Evolutionary conservation across 2,329 filamentous ascomycete genomes (phyloP).

Genomic region (Penicillium sp.): DNA sequence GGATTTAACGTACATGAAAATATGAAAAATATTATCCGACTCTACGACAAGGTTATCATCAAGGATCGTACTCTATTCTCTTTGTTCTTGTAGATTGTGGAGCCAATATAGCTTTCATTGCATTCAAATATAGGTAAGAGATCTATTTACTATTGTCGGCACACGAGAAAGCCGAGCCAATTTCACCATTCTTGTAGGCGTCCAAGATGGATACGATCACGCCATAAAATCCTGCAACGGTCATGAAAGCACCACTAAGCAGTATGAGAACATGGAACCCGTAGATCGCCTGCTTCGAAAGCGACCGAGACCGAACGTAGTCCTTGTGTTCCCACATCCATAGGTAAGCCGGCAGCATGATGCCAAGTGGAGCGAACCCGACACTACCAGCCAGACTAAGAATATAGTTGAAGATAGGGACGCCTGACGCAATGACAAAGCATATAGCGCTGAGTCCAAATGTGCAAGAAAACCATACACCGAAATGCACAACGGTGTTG

Average conservation of each 20-base stretch:
- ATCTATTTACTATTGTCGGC: conserved; percentile 15
- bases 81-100: too few species aligned
- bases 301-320: conserved; percentile 37
- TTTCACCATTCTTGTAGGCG: conserved; percentile 18
- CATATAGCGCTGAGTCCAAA: conserved; percentile 39
- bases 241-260: conserved; percentile 42
- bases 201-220: conserved; percentile 20
- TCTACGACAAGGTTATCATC: too few species aligned
- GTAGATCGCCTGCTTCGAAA: conserved; percentile 36
- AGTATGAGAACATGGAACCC: conserved; percentile 41
- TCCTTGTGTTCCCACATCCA: conserved; percentile 47
- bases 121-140: neutral
- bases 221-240: conserved; percentile 40
- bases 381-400: conserved; percentile 47
- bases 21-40: too few species aligned
- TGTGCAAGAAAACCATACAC: conserved; percentile 47
- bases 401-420: conserved; percentile 52
- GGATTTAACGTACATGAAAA: too few species aligned
- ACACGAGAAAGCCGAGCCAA: conserved; percentile 25
- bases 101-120: neutral
- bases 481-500: conserved; percentile 48
- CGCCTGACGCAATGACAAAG: conserved; percentile 48
- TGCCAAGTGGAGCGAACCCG: conserved; percentile 48
- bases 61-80: too few species aligned
- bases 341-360: conserved; percentile 45